Base-by-base conservation (phyloP, 2,329 filamentous ascomycete genomes). In the Epichloe gansuensis region DNA sequence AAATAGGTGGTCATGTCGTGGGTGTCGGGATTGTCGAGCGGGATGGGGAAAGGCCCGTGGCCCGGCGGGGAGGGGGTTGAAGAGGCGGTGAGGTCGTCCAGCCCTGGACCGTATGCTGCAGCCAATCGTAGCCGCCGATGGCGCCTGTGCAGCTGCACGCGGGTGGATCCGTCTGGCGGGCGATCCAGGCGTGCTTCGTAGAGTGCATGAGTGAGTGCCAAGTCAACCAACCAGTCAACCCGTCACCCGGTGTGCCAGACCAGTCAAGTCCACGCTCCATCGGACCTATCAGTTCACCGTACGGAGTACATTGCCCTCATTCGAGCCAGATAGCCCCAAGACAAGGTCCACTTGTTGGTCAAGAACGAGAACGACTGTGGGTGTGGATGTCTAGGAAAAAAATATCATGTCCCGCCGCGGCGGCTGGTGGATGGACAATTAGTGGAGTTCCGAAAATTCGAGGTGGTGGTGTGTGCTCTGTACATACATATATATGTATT, bases 71-170 rank as follows among this genome's bases (percentile, higher is more conserved):
- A 52, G 61, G 62, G 59, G 57, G 55, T 56, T 57, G 59, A 68
- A 68, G 66, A 68, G 66, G 66, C 66, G 66, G 66, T 68, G 66
- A 68, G 67, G 63, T 57, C 54, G 55, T 56, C 63, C 63, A 66
- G 64, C 63, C 62, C 64, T 59, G 59, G 61, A 46, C 63, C 62
- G 61, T 61, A 57, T 62, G 50, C 54, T 56, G 60, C 61, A 64
- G 64, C 67, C 67, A 69, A 69, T 69, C 54, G 60, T 58, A 55
- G 57, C 43, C 46, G 61, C 57, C 62, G 25, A 64, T 58, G 60
- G 58, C 62, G 60, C 61, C 61, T 61, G 57, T 56, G 61, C 59
- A 62, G 56, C 61, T 64, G 62, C 62, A 62, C 46, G 49, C 41
- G 41, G 51, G 62, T 59, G 61, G 62, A 58, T 60, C 55, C 34